Evolutionary conservation across 148 eudicot genomes (phyloP).

Genomic region (Rhododendron kiyosumense): DNA sequence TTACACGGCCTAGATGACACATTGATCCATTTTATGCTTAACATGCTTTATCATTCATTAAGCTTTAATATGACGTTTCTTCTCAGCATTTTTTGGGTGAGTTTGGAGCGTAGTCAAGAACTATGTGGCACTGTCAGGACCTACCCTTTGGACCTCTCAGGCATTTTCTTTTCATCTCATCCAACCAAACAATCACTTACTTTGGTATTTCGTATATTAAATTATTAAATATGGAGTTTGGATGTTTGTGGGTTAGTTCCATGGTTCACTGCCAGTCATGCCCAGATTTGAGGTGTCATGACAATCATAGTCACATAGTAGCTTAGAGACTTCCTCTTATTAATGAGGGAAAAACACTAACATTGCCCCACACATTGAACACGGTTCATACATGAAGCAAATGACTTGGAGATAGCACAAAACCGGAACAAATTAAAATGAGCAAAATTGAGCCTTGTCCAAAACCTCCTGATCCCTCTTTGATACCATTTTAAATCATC

Average conservation of each 20-base stretch:
- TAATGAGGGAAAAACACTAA: background rate
- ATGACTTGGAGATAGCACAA: background rate
- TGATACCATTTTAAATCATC: background rate
- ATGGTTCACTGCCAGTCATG: too few relatives aligned
- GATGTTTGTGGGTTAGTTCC: too few relatives aligned
- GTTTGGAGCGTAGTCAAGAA: background rate
- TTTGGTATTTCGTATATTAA: background rate
- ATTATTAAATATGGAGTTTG: too few relatives aligned
- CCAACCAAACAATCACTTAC: background rate
- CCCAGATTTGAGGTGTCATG: too few relatives aligned
- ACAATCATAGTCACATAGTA: too few relatives aligned
- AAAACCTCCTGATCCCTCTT: background rate
- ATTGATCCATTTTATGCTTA: background rate
- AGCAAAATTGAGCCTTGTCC: background rate
- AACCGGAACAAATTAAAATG: background rate
- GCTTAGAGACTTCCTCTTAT: background rate
- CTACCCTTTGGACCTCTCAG: background rate
- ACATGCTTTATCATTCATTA: background rate
- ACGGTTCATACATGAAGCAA: background rate
- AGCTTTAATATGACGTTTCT: background rate
- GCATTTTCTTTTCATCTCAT: background rate
- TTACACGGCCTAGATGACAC: background rate
- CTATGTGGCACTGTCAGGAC: background rate
- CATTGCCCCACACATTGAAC: background rate
- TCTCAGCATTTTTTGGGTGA: background rate